These are phyloP conservation scores for Populus simonii DNA, from an alignment of 345 rosid species.

Conservation along the genomic window DNA sequence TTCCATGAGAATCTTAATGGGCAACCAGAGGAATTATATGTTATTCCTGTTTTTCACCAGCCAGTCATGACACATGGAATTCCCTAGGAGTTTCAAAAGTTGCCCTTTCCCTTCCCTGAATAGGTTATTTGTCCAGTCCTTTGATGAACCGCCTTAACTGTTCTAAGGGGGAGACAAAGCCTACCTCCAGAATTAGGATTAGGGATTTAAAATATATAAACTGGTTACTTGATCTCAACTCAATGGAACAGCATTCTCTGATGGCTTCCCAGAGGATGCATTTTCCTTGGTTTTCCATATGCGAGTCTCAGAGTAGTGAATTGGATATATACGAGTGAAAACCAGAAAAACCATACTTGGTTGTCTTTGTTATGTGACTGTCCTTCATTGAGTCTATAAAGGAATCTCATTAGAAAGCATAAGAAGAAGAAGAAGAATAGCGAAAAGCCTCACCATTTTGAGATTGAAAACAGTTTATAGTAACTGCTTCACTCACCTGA, in stretches of 20 bases:
- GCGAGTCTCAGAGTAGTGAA: not conserved
- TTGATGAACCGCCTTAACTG: not conserved
- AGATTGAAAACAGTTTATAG: not conserved
- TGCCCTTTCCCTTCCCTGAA: not conserved
- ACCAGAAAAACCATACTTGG: not conserved
- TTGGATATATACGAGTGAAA: not conserved
- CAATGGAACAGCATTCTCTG: not conserved
- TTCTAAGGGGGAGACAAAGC: not conserved
- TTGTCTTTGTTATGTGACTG: not conserved
- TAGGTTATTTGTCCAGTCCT: not conserved
- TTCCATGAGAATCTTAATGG: not conserved
- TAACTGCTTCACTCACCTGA: conserved; percentile 39
- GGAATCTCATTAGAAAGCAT: not conserved
- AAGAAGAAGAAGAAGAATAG: conserved; percentile 6
- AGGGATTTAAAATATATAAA: too few relatives aligned
- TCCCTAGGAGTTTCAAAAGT: not conserved
- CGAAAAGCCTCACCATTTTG: not conserved
- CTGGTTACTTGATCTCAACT: not conserved
- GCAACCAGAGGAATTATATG: not conserved
- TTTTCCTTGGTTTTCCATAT: too few relatives aligned
- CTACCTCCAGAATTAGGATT: not conserved
- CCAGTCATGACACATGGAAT: not conserved
- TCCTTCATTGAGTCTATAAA: not conserved
- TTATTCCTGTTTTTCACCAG: not conserved
- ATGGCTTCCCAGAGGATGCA: not conserved